Base-by-base conservation (phyloP, 352 stramenopile genomes). In the Phytophthora hybrid region DNA sequence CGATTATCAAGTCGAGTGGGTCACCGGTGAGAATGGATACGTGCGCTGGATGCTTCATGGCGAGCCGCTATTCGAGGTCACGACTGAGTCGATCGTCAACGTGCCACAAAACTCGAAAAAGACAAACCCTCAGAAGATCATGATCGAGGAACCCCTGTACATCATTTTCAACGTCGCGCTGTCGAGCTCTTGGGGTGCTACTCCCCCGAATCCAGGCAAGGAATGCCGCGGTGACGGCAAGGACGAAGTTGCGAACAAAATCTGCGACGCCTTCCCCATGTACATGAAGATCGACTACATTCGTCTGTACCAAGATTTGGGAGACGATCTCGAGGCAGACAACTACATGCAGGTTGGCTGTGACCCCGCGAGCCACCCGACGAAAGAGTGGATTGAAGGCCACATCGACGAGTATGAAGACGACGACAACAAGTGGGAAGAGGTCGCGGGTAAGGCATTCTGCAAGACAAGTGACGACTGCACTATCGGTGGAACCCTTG, bases 131-230 rank as follows among this genome's bases (percentile, higher is more conserved):
- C 83, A 65, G 79, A 93, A 74, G 80, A 94, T 83, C 72, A 97
- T 98, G 76, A 92, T 96, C 18, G 88, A 94, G 67, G 94, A 98
- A 76, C 94, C 94, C 6, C 87, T 85, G 29, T 98, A 97, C 72
- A 64, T 98, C 8, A 97, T 98, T 59, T 85, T 98, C 62, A 98
- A 98, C 77, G 95, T 92, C 4, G 94, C 93, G 6, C 83, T 98
- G 41, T 97, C 91, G 1, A 93, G 83, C 13, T 96, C 91, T 3
- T 83, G 77, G 77, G 75, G 66, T 21, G 52, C 60, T 11, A 69
- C 53, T 6, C 71, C 71, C 2, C 71, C 71, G 8, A 77, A 77
- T 23, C 59, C 71, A 1, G 63, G 71, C 23, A 26, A 73, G 8
- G 32, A 70, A 16, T 82, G 74, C 14, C 59, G 77, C n/a, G 78